Base-by-base conservation (phyloP, 352 stramenopile genomes). In the Globisporangium uncinulatum region DNA sequence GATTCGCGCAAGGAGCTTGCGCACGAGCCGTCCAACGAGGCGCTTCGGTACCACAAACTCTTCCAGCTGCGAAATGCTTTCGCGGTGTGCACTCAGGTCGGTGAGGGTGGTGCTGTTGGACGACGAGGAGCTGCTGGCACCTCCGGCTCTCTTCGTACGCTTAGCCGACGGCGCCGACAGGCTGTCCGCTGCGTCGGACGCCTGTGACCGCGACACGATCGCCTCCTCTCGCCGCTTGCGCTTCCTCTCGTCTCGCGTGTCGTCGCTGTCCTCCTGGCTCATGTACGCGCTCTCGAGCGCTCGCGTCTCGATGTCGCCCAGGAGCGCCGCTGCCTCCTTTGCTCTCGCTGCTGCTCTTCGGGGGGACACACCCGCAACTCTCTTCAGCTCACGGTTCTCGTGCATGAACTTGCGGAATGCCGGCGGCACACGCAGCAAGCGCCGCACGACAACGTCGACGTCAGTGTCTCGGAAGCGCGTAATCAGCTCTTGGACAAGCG, bases 241-340 rank as follows among this genome's bases (percentile, higher is more conserved):
- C 41, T 88, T 86, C 8, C 66, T 62, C 34, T 70, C 63, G 6
- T 51, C 55, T 9, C 31, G 65, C 5, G 46, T 39, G 6, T 15
- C 50, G 10, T 69, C 46, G 34, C 29, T 69, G 34, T 80, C 74
- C 49, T 56, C 56, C 60, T 92, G 81, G 31, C 67, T 92, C 19
- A 84, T 29, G 48, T 88, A 90, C 50, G 69, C 79, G 42, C 78
- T 76, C 44, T 84, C 68, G 10, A 83, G 49, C 3, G 62, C 65
- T 47, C 67, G 75, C 4, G 44, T 36, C 50, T 70, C 51, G 17
- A 79, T 63, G 7, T 61, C 62, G 10, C 46, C 19, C 6, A 79
- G 34, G 31, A 7, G 51, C 32, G 66, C 20, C 19, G 45, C 13
- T 24, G 13, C 24, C 15, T 31, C 2, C 43, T 7, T 14, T 42